A percentile compares a stretch with the other conserved stretches of the same genome.
phyloP scores from a whole-genome alignment of 805 yeast species.

The Saturnispora bothae region DNA sequence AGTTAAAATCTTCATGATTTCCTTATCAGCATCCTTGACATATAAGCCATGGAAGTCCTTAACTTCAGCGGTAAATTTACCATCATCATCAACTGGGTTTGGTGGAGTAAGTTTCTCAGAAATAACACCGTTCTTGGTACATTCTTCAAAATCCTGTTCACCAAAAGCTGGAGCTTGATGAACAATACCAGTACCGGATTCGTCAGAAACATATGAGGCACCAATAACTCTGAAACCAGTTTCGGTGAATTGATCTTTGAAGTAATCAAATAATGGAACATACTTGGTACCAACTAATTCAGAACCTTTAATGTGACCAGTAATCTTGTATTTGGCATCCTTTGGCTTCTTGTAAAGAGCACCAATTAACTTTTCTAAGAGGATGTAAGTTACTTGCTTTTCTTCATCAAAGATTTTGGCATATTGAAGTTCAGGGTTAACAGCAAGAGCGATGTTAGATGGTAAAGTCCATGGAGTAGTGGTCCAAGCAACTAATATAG shows the following conservation, averaged over 20 bases:
- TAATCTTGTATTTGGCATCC: slow-evolving; percentile 74
- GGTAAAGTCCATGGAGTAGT: slow-evolving; percentile 99
- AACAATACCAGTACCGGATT: slow-evolving; percentile 98
- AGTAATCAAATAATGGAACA: slow-evolving; percentile 76
- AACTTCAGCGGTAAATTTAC: slow-evolving; percentile 71
- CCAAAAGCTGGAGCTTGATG: slow-evolving; percentile 99
- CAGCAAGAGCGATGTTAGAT: slow-evolving; percentile 84
- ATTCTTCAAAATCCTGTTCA: slow-evolving; percentile 91
- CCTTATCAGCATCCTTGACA: slow-evolving; percentile 92
- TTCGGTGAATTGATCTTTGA: slow-evolving; percentile 62
- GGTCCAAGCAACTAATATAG: slow-evolving; percentile 93
- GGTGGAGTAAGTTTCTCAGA: slow-evolving; percentile 65
- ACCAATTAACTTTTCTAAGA: slow-evolving; percentile 73
- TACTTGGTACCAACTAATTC: slow-evolving; percentile 73
- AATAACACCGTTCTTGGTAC: slow-evolving; percentile 67
- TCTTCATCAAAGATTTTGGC: slow-evolving; percentile 88
- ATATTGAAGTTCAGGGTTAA: slow-evolving; percentile 83
- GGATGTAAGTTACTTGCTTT: slow-evolving; percentile 66
- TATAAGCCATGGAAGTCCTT: slow-evolving; percentile 68
- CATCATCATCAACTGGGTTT: slow-evolving; percentile 90
- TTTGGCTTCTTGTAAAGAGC: slow-evolving; percentile 91
- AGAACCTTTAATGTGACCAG: slow-evolving; percentile 70
- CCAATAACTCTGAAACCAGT: slow-evolving; percentile 73
- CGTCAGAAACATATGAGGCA: slow-evolving; percentile 80
- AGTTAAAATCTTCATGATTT: slow-evolving; percentile 76